These are phyloP conservation scores for Phaseolus lunatus DNA, from an alignment of 306 rosid genomes.

Conservation along the genomic window DNA sequence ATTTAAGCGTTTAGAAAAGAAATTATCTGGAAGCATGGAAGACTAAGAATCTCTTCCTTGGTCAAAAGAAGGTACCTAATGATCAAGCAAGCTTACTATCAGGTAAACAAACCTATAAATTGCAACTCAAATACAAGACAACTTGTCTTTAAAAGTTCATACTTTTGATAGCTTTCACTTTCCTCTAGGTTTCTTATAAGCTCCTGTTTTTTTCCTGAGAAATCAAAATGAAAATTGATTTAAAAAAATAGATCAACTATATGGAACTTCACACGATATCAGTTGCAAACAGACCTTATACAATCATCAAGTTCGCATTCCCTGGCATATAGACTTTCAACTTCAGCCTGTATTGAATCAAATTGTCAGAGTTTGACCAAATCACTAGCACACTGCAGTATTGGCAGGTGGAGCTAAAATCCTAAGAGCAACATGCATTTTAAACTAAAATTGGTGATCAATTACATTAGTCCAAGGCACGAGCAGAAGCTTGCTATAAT, in stretches of 20 bases:
- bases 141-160: constrained; percentile 43
- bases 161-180: constrained; percentile 60
- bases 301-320: constrained; percentile 69
- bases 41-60: constrained; percentile 68
- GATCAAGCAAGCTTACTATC: constrained; percentile 43
- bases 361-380: constrained; percentile 41
- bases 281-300: constrained; percentile 74
- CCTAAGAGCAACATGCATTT: constrained; percentile 36
- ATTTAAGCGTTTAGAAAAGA: constrained; percentile 34
- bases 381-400: constrained; percentile 22
- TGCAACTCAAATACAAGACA: neutral
- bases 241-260: constrained; percentile 29
- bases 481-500: constrained; percentile 1
- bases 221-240: constrained; percentile 37
- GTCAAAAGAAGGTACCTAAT: constrained; percentile 66
- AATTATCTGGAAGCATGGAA: constrained; percentile 79
- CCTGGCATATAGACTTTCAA: constrained; percentile 59
- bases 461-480: constrained; percentile 35
- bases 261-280: constrained; percentile 21
- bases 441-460: constrained; percentile 9
- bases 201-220: constrained; percentile 74
- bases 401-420: constrained; percentile 31
- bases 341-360: constrained; percentile 72
- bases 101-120: constrained; percentile 42
- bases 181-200: constrained; percentile 64